A percentile compares a stretch with the other conserved stretches of the same genome.
Conservation (phyloP, 768 basidiomycete species). For the Psilocybe tampanensis region DNA sequence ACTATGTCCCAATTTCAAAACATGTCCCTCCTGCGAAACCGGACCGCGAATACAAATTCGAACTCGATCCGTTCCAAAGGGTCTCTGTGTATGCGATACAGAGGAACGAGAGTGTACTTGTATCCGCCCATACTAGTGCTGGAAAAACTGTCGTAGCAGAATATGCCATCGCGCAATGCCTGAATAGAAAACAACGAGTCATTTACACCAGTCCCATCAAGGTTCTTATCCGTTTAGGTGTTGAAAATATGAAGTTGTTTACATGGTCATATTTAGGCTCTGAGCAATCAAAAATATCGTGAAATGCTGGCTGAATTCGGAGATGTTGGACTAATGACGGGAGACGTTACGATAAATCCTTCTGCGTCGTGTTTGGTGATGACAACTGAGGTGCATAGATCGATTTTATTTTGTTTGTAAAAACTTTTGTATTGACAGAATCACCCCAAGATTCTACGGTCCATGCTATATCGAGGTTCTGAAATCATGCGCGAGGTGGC, state of each 20-base stretch:
- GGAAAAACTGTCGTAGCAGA: slow-evolving; percentile 99
- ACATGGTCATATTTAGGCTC: slow-evolving; percentile 59
- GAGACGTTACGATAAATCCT: slow-evolving; percentile 98
- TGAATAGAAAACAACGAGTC: slow-evolving; percentile 92
- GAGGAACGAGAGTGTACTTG: slow-evolving; percentile 95
- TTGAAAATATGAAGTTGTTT: slow-evolving; percentile 20
- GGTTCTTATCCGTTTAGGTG: slow-evolving; percentile 52
- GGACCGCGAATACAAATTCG: slow-evolving; percentile 93
- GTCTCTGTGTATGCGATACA: slow-evolving; percentile 96
- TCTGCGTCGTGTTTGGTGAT: slow-evolving; percentile 96
- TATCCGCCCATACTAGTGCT: slow-evolving; percentile 98
- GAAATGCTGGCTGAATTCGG: slow-evolving; percentile 97
- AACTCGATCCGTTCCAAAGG: slow-evolving; percentile 94
- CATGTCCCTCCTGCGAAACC: slow-evolving; percentile 93
- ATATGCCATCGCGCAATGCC: slow-evolving; percentile 97
- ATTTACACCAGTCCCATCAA: slow-evolving; percentile 99
- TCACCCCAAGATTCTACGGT: slow-evolving; percentile 83
- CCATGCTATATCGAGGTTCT: slow-evolving; percentile 98
- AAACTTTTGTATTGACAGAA: background rate
- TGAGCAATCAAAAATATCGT: slow-evolving; percentile 98
- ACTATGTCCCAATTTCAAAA: slow-evolving; percentile 86
- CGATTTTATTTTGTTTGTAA: background rate
- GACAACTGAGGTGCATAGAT: slow-evolving; percentile 89
- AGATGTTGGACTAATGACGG: slow-evolving; percentile 98
- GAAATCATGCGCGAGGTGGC: slow-evolving; percentile 99